Evolutionary conservation across 129 eudicot genomes (phyloP).

Genomic region (Artemisia annua): DNA sequence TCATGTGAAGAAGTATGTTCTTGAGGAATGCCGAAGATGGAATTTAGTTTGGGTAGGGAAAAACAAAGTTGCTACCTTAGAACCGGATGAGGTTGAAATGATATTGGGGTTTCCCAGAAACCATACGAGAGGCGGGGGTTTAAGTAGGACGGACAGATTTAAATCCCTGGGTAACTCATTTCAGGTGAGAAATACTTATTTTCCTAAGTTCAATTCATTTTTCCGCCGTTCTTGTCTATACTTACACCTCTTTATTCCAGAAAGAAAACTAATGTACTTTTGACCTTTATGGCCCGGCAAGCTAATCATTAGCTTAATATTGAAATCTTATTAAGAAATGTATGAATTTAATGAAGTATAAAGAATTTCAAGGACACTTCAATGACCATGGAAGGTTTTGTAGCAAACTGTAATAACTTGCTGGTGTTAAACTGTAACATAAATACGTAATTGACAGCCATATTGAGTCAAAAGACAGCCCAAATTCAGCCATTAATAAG

Average conservation of each 20-base stretch:
- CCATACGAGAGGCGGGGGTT: slow-evolving; percentile 96
- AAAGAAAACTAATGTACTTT: too few relatives aligned
- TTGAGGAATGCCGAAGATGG: slow-evolving; percentile 79
- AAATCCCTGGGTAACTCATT: slow-evolving; percentile 92
- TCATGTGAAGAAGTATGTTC: slow-evolving; percentile 50
- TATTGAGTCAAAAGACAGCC: too few relatives aligned
- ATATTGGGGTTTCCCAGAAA: slow-evolving; percentile 83
- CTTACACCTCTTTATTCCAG: neutral
- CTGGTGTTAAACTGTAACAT: too few relatives aligned
- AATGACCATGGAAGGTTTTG: too few relatives aligned
- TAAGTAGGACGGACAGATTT: slow-evolving; percentile 76
- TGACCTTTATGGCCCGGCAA: too few relatives aligned
- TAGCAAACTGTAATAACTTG: too few relatives aligned
- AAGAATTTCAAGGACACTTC: too few relatives aligned
- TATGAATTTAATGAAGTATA: too few relatives aligned
- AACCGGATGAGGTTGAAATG: slow-evolving; percentile 85
- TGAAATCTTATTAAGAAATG: too few relatives aligned
- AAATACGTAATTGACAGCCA: too few relatives aligned
- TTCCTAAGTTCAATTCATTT: neutral
- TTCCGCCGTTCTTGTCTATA: neutral
- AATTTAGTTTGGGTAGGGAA: slow-evolving; percentile 93
- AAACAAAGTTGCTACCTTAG: slow-evolving; percentile 82
- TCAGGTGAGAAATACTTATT: slow-evolving; percentile 54
- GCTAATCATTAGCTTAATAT: too few relatives aligned
- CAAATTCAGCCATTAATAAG: too few relatives aligned